A percentile compares a stretch with the other conserved stretches of the same genome.
phyloP scores from a whole-genome alignment of 1,284 basidiomycete species.

The Cryptococcus sp. region DNA sequence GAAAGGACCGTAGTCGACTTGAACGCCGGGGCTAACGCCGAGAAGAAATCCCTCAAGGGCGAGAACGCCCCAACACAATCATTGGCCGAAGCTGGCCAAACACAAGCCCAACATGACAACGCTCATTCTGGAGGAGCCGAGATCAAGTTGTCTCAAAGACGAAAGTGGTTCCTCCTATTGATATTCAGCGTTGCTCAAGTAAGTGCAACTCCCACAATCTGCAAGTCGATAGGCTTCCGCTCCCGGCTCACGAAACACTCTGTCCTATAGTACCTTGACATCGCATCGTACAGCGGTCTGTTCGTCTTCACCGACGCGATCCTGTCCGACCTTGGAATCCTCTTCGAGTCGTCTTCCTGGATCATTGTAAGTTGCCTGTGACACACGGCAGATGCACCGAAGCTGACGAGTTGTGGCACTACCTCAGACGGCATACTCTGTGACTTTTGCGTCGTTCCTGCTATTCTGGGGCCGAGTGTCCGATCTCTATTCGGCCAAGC shows the following conservation, averaged over 20 bases:
- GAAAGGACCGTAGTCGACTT: constrained; percentile 1
- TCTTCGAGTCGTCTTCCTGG: constrained; percentile 38
- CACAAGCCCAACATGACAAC: neutral
- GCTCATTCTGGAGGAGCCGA: neutral
- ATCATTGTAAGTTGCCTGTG: constrained; percentile 25
- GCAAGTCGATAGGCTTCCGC: neutral
- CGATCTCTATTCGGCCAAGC: constrained; percentile 43
- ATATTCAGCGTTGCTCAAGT: constrained; percentile 30
- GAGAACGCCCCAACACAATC: neutral
- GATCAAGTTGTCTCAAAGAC: constrained; percentile 23
- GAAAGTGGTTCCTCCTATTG: constrained; percentile 35
- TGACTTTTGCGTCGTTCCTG: constrained; percentile 26
- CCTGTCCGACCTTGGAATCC: constrained; percentile 25
- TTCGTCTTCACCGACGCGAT: constrained; percentile 38
- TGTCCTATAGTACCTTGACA: constrained; percentile 20
- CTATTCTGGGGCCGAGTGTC: constrained; percentile 44
- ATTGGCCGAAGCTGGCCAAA: neutral
- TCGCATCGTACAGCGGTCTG: constrained; percentile 15
- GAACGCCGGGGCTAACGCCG: neutral
- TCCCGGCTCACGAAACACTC: neutral
- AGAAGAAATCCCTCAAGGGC: neutral
- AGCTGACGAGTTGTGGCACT: neutral
- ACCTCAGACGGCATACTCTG: constrained; percentile 6
- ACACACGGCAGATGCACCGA: neutral
- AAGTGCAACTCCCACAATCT: neutral